Evolutionary conservation across 2,329 filamentous ascomycete genomes (phyloP), one percentile per base, ranked within the genome.

Genomic region (Colletotrichum lentis): DNA sequence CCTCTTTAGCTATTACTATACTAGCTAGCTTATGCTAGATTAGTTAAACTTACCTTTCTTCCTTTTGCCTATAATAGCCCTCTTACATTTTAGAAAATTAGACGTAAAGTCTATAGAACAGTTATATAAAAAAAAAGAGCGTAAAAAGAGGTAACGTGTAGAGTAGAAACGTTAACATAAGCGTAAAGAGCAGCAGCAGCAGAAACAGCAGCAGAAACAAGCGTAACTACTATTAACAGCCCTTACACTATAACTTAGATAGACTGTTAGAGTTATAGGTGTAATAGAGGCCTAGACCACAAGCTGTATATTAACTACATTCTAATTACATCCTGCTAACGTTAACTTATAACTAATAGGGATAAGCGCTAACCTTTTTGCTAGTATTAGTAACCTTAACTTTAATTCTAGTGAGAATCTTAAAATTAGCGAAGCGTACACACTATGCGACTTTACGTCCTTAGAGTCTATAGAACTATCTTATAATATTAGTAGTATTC

Each of bases 131-230:
- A 27, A 60, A n/a, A 60, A 60, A 8, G 31, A 49, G 31, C 44
- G 3, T 20, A 59, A 49, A 20, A 39, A 41, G 20, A 53, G 50
- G 27, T 12, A 53, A 37, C 50, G 31, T 24, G 10, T 16, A 20
- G 27, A 53, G 50, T 18, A 53, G 16, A 62, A 62, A 54, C 37
- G 49, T 50, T 8, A 37, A 54, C 22, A n/a, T 16, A 4, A 62
- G 49, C 18, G n/a, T 10, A 12, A 18, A 54, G 58, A 62, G 39
- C 18, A 62, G 39, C 10, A 46, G 16, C n/a, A 54, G 6, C 11
- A 53, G 43, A 5, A 6, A 44, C 47, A 62, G 39, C 39, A 62
- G 22, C 5, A 46, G 11, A 20, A 55, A 22, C 7, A 47, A 62
- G 39, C n/a, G 27, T 2, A 37, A 52, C 47, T 62, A 20, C 27